Base-by-base conservation (phyloP, 139 green algal species). In the Zygnema circumcarinatum region DNA sequence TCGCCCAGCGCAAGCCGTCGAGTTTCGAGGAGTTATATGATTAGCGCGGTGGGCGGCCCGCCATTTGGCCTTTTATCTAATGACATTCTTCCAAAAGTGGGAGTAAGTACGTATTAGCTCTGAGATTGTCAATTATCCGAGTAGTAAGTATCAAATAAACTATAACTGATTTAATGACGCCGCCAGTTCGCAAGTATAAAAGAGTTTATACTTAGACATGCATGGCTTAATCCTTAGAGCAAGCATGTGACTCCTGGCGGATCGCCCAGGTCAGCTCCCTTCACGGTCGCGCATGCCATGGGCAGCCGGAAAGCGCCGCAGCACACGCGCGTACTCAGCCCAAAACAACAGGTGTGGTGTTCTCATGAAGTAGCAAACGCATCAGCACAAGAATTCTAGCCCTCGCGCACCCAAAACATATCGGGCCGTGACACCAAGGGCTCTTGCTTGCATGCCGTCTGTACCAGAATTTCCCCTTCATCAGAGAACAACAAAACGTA, bases 131-230 rank as follows among this genome's bases (percentile, higher is more conserved):
- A 38, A 73, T 88, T 95, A 96, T 96, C 93, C 93, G 91, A 95
- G 94, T 96, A 97, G 93, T 94, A 96, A 93, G 92, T 95, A 98
- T 96, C 96, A 98, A 98, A 98, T 97, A 98, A 98, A 98, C 95
- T 98, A 98, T 98, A 98, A 98, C 95, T 98, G 95, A 98, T 98
- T 98, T 98, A 98, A 98, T 98, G 96, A 98, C 96, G 98, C 98
- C 98, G 95, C 95, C 95, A 98, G 95, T 98, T 98, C 98, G 95
- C 96, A 95, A 97, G 96, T 98, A 98, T 98, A 97, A 97, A 97
- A 96, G 38, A 73, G 95, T 95, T 93, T 98, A 98, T 98, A 98
- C 96, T 98, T 97, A 97, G 96, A 98, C 96, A 98, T 98, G 95
- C 95, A 98, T 97, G 95, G 95, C 95, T 97, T 97, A 98, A 98